Percentiles rank a stretch among this genome's conserved stretches.
Conservation (phyloP, 352 stramenopile genomes). For the Globisporangium cystogenes region DNA sequence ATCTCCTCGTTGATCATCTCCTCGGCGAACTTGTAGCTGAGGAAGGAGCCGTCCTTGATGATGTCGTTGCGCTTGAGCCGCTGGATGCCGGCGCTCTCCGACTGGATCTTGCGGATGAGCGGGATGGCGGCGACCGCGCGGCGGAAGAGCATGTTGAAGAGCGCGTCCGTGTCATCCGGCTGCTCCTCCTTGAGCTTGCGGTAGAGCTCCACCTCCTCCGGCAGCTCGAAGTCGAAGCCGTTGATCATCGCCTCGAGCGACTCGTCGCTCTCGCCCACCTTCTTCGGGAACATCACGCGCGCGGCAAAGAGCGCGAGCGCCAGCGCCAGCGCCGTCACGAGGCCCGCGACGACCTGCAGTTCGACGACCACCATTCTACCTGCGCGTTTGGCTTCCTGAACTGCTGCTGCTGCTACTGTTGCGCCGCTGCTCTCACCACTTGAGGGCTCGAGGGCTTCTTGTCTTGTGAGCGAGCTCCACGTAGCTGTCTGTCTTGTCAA, state of each 20-base stretch:
- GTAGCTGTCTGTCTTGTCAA: too few relatives aligned
- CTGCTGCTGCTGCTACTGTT: too few relatives aligned
- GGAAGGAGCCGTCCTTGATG: constrained; percentile 81
- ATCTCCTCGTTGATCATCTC: constrained; percentile 87
- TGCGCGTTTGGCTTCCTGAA: background rate
- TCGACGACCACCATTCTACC: constrained; percentile 45
- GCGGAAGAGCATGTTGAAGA: constrained; percentile 81
- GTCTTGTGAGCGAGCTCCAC: too few relatives aligned
- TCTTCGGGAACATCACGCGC: constrained; percentile 66
- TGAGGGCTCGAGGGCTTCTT: too few relatives aligned
- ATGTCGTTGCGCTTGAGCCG: constrained; percentile 86
- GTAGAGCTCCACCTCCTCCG: constrained; percentile 77
- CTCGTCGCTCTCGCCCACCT: constrained; percentile 63
- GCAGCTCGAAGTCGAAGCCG: constrained; percentile 83
- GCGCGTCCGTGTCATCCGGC: constrained; percentile 52
- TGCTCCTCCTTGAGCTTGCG: constrained; percentile 64
- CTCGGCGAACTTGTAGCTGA: constrained; percentile 86
- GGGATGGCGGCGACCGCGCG: constrained; percentile 79
- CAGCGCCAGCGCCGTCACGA: constrained; percentile 51
- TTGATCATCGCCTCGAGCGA: constrained; percentile 87
- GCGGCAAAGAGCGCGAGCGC: constrained; percentile 58
- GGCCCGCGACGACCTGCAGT: constrained; percentile 64
- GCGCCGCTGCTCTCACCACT: too few relatives aligned
- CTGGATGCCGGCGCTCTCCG: constrained; percentile 79
- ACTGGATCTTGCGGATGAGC: constrained; percentile 86